phyloP scores from a whole-genome alignment of 169 alveolate genomes.

The Eimeria falciformis region DNA sequence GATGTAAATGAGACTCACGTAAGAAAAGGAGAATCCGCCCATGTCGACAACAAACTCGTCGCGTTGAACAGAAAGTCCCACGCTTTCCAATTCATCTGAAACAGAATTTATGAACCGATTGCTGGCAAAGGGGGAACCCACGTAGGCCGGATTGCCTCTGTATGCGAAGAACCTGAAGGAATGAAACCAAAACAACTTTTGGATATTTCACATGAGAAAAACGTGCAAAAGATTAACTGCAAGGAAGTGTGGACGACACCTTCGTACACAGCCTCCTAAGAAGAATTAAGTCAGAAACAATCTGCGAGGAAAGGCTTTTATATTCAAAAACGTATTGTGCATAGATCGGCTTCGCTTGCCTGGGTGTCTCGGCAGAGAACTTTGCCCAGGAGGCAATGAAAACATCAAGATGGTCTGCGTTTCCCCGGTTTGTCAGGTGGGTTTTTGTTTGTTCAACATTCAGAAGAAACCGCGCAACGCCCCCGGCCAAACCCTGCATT shows the following conservation, averaged over 20 bases:
- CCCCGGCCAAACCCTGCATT: slow-evolving; percentile 42
- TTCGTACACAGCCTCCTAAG: no score
- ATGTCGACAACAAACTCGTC: slow-evolving; percentile 44
- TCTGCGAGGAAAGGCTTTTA: no score
- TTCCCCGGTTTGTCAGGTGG: slow-evolving; percentile 12
- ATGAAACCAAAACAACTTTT: neutral
- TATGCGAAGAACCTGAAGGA: slow-evolving; percentile 57
- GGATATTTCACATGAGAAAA: no score
- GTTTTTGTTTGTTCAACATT: neutral
- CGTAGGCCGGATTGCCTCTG: neutral
- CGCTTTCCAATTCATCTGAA: slow-evolving; percentile 15
- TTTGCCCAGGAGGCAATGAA: slow-evolving; percentile 35
- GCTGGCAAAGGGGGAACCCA: slow-evolving; percentile 12
- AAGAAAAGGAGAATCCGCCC: slow-evolving; percentile 33
- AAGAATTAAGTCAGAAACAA: no score
- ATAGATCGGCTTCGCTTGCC: slow-evolving; percentile 57
- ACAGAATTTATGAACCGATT: neutral
- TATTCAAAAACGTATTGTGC: no score
- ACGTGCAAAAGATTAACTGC: no score
- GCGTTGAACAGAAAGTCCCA: slow-evolving; percentile 4
- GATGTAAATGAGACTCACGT: neutral
- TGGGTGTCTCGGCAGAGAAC: neutral
- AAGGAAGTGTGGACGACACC: no score
- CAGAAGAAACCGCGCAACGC: slow-evolving; percentile 42
- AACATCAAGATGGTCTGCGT: neutral